Evolutionary conservation across 2,329 filamentous ascomycete genomes (phyloP).

Genomic region (Shiraia bambusicola): DNA sequence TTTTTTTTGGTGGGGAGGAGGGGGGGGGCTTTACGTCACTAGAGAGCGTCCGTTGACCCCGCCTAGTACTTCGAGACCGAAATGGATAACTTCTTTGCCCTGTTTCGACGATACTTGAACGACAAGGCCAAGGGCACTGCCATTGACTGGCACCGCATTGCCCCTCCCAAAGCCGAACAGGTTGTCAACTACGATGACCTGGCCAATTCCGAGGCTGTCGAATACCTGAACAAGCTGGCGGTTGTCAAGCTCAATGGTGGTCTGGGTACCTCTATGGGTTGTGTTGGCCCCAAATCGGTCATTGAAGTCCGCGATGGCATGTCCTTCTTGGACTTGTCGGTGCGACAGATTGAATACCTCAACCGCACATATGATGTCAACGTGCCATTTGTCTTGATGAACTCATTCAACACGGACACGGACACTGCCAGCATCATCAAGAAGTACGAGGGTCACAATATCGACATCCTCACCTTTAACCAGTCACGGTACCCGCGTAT

Average conservation of each 20-base stretch:
- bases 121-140: slow-evolving; percentile 98
- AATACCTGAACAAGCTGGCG: slow-evolving; percentile 95
- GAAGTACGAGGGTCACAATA: slow-evolving; percentile 99
- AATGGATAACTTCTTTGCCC: slow-evolving; percentile 99
- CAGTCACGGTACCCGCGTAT: slow-evolving; percentile 98
- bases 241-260: slow-evolving; percentile 99
- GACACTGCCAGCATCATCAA: slow-evolving; percentile 99
- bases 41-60: slow-evolving; percentile 17
- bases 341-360: slow-evolving; percentile 97
- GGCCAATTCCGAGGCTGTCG: slow-evolving; percentile 83
- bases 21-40: slow-evolving; percentile 16
- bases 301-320: slow-evolving; percentile 99
- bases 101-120: slow-evolving; percentile 97
- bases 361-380: slow-evolving; percentile 98
- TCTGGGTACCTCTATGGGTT: slow-evolving; percentile 99
- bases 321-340: slow-evolving; percentile 98
- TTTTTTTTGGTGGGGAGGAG: neutral
- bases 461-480: slow-evolving; percentile 99
- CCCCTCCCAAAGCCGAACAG: slow-evolving; percentile 87
- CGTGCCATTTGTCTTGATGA: slow-evolving; percentile 98
- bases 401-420: slow-evolving; percentile 99
- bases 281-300: slow-evolving; percentile 97
- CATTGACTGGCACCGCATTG: slow-evolving; percentile 95
- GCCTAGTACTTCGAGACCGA: slow-evolving; percentile 89
- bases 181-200: slow-evolving; percentile 94